Evolutionary conservation across 106 monocot genomes (phyloP).

Genomic region (Dendrobium officinale): DNA sequence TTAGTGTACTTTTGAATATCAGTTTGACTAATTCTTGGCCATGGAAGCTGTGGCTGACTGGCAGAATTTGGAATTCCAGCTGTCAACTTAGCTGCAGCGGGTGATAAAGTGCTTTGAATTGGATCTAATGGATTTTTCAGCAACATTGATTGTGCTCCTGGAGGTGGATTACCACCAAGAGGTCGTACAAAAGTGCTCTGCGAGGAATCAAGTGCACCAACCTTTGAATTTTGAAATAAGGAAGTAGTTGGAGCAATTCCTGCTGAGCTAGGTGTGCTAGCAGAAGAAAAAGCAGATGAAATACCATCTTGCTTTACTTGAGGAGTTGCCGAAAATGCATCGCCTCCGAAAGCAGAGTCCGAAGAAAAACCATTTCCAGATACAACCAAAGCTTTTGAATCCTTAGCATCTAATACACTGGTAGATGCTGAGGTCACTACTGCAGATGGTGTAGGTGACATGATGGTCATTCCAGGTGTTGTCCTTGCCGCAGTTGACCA

Average conservation of each 20-base stretch:
- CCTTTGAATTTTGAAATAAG: conserved; percentile 25
- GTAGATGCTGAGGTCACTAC: conserved; percentile 15
- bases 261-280: conserved; percentile 22
- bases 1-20: conserved; percentile 68
- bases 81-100: conserved; percentile 15
- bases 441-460: conserved; percentile 15
- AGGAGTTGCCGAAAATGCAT: conserved; percentile 42
- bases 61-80: conserved; percentile 25
- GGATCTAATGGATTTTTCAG: conserved; percentile 18
- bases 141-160: conserved; percentile 24
- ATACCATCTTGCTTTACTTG: conserved; percentile 30
- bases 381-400: conserved; percentile 36
- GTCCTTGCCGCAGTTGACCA: conserved; percentile 14
- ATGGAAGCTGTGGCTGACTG: conserved; percentile 38
- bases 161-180: conserved; percentile 23
- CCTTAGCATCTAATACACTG: conserved; percentile 26
- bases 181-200: conserved; percentile 21
- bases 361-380: conserved; percentile 75
- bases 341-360: conserved; percentile 49
- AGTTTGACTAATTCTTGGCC: conserved; percentile 74
- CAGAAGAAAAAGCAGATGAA: conserved; percentile 16
- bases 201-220: conserved; percentile 14
- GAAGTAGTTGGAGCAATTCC: conserved; percentile 10
- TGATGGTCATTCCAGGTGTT: conserved; percentile 22
- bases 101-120: conserved; percentile 21